Evolutionary conservation across 306 rosid species (phyloP).

Genomic region (Vicia villosa): DNA sequence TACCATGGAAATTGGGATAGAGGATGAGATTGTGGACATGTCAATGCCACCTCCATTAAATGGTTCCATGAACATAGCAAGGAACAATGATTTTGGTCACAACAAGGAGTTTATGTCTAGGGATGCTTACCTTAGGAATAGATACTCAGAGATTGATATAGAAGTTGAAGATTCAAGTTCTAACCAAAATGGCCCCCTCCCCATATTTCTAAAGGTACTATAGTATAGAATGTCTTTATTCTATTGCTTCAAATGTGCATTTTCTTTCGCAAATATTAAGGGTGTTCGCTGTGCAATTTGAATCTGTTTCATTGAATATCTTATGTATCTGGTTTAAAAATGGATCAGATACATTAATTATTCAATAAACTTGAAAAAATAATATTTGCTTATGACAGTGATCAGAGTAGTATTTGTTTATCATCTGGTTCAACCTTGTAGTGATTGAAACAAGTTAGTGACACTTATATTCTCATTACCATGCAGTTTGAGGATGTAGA

Average conservation of each 20-base stretch:
- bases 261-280: not conserved
- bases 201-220: constrained; percentile 82
- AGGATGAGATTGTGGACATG: constrained; percentile 66
- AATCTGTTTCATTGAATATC: too few species aligned
- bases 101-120: constrained; percentile 67
- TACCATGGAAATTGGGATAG: constrained; percentile 67
- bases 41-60: constrained; percentile 56
- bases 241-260: not conserved
- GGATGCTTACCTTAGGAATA: constrained; percentile 50
- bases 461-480: constrained; percentile 13
- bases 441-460: not conserved
- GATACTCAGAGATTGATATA: constrained; percentile 70
- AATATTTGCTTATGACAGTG: too few species aligned
- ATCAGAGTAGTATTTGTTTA: too few species aligned
- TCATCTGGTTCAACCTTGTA: too few species aligned
- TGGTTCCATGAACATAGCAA: constrained; percentile 54
- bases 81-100: constrained; percentile 60
- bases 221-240: not conserved
- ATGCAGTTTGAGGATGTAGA: constrained; percentile 95
- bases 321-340: too few species aligned
- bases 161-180: constrained; percentile 42
- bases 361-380: too few species aligned
- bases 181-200: constrained; percentile 66
- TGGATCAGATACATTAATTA: too few species aligned
- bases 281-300: too few species aligned